Evolutionary conservation across 2,329 filamentous ascomycete species (phyloP).

Genomic region (Penicillium glabrum): DNA sequence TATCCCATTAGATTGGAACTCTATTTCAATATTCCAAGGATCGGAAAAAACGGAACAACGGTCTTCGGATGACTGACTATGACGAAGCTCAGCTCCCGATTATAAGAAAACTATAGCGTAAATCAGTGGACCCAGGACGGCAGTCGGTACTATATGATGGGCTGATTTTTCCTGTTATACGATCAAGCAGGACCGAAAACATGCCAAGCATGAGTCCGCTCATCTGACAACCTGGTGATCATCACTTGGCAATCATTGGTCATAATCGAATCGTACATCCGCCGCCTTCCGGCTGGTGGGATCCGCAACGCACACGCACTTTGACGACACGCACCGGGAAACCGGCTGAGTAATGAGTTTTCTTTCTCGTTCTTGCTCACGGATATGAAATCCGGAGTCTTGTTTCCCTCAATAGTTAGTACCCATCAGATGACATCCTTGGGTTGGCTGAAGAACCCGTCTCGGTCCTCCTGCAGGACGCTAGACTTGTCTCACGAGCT

Average conservation of each 20-base stretch:
- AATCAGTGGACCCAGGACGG: not conserved
- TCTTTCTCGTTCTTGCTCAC: not conserved
- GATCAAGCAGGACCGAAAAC: not conserved
- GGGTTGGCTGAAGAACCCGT: not conserved
- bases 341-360: constrained; percentile 5
- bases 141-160: not conserved
- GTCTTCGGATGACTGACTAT: not conserved
- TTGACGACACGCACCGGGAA: constrained; percentile 7
- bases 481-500: not conserved
- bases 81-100: not conserved
- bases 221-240: constrained; percentile 1
- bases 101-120: not conserved
- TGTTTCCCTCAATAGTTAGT: not conserved
- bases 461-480: not conserved
- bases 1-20: too few species aligned
- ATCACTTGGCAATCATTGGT: constrained; percentile 9
- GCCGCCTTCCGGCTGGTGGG: not conserved
- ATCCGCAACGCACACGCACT: constrained; percentile 19
- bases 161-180: not conserved
- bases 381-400: constrained; percentile 9
- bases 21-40: not conserved
- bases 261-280: constrained; percentile 9
- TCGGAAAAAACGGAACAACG: not conserved
- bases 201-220: not conserved
- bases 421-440: not conserved